Conservation (phyloP, 2,329 filamentous ascomycete species). For the Mycosphaerella sp. region DNA sequence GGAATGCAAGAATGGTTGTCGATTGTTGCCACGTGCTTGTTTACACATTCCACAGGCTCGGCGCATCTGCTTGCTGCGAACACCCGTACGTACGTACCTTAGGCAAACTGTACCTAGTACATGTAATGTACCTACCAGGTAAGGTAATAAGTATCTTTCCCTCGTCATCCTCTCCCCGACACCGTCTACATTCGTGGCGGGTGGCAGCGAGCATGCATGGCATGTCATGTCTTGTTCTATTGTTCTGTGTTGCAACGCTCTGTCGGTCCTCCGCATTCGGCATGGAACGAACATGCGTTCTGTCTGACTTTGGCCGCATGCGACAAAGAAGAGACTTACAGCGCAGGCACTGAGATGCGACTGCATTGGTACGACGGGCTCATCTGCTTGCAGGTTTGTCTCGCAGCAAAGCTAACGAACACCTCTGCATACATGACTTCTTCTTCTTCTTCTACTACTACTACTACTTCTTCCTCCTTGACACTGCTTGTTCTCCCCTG, state of each 20-base stretch:
- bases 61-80: constrained; percentile 12
- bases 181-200: too few relatives aligned
- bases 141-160: neutral
- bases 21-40: constrained; percentile 22
- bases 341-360: constrained; percentile 11
- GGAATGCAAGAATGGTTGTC: constrained; percentile 11
- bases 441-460: neutral
- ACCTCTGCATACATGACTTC: neutral
- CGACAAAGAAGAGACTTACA: constrained; percentile 24
- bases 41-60: constrained; percentile 14
- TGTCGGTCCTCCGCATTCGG: constrained; percentile 17
- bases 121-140: too few relatives aligned
- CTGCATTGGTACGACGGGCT: constrained; percentile 17
- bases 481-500: neutral
- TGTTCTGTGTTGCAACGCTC: constrained; percentile 13
- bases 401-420: constrained; percentile 1
- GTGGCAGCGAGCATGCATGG: too few relatives aligned
- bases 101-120: constrained; percentile 18
- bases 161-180: neutral
- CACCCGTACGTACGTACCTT: constrained; percentile 4
- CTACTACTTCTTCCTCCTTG: neutral
- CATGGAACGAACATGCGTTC: constrained; percentile 6
- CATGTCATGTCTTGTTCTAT: constrained; percentile 21
- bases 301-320: constrained; percentile 15
- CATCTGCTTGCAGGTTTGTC: constrained; percentile 17